Evolutionary conservation across 1,284 basidiomycete species (phyloP), one percentile per base, ranked within the genome.

Genomic region (Schizophyllum amplum): DNA sequence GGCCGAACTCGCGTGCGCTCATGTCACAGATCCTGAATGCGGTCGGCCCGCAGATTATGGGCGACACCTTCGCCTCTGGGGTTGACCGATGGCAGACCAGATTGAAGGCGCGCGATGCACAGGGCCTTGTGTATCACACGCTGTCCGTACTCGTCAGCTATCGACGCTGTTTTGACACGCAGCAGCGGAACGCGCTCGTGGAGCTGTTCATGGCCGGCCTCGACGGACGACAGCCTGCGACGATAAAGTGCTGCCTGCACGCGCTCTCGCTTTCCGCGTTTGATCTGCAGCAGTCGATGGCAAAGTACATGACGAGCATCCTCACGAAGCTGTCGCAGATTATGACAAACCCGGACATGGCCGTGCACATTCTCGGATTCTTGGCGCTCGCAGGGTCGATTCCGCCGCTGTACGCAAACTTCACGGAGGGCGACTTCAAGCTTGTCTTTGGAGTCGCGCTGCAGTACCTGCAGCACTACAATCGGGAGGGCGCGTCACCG

Each of bases 351-450:
- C 87, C 92, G 3, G 86, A 87, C 53, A 91, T 98, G 79, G 92
- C 94, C 2, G 92, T 97, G 9, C 95, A 99, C 68, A 97, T 99
- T 67, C 83, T 99, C 61, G 93, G 93, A 64, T 92, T 99, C 69
- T 83, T 99, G 26, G 83, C 86, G 52, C 88, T 96, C 59, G 81
- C 98, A 53, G 94, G 92, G 4, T 92, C 94, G 6, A 55, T 75
- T 9, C 86, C 84, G 0, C 72, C 80, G 1, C 77, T 98, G 15
- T 93, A 95, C 69, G 85, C 87, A 59, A 99, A 98, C 71, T 93
- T 99, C 63, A 96, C 92, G 5, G 92, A 96, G 63, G 81, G 79
- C 52, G 92, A 99, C 68, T 99, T 90, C 75, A 92, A 91, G 68
- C 87, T 92, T 75, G 90, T 99, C 0, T 98, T 99, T 66, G 93